These are phyloP conservation scores for Podospora pseudopauciseta DNA, from an alignment of 495 filamentous ascomycete species.

Conservation along the genomic window DNA sequence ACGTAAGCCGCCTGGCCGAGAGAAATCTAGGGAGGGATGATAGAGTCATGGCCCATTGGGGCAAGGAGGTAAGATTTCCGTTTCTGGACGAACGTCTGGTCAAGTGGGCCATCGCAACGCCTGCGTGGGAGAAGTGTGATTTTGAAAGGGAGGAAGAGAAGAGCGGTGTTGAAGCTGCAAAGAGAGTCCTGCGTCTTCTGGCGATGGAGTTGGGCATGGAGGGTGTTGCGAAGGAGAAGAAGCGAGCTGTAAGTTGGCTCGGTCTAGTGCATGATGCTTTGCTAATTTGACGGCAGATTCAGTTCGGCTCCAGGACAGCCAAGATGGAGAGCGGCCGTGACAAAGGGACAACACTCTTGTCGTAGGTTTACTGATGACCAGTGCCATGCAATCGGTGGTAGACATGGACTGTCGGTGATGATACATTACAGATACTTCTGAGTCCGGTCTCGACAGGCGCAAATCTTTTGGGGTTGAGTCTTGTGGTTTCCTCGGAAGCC, in stretches of 20 bases:
- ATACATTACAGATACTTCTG: slow-evolving; percentile 58
- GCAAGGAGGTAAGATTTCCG: slow-evolving; percentile 86
- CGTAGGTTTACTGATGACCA: slow-evolving; percentile 20
- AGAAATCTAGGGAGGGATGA: slow-evolving; percentile 94
- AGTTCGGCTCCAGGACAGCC: slow-evolving; percentile 81
- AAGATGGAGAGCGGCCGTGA: slow-evolving; percentile 74
- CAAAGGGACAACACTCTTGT: slow-evolving; percentile 61
- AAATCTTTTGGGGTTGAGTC: slow-evolving; percentile 15
- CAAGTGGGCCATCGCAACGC: slow-evolving; percentile 66
- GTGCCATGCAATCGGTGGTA: slow-evolving; percentile 16
- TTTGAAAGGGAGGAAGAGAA: slow-evolving; percentile 53
- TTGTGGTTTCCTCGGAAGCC: slow-evolving; percentile 30
- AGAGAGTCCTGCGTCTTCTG: slow-evolving; percentile 74
- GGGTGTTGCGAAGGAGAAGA: slow-evolving; percentile 75
- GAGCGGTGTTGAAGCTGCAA: slow-evolving; percentile 64
- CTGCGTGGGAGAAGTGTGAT: slow-evolving; percentile 82
- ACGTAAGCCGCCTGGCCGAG: slow-evolving; percentile 81
- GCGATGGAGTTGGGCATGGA: slow-evolving; percentile 70
- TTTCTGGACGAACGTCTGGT: slow-evolving; percentile 87
- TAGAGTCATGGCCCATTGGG: slow-evolving; percentile 83
- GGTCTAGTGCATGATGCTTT: not conserved
- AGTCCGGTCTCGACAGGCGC: slow-evolving; percentile 37
- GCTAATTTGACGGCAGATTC: slow-evolving; percentile 50
- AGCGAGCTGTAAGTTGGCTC: slow-evolving; percentile 63
- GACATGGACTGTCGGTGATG: slow-evolving; percentile 45